Conservation (phyloP, 2,329 filamentous ascomycete genomes). For the Golovinomyces cichoracearum region DNA sequence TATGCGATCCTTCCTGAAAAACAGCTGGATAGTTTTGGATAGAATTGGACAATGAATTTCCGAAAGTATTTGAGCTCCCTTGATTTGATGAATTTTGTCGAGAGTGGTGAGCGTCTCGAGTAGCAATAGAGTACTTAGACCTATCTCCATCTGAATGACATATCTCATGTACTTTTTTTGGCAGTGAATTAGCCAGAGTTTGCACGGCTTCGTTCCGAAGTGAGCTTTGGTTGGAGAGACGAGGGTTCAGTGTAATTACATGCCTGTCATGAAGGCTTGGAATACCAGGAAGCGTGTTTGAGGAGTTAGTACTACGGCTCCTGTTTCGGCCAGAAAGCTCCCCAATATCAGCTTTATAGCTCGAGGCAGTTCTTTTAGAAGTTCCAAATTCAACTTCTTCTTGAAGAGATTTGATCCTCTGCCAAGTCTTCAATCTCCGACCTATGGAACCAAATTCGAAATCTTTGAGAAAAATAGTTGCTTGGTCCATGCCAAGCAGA, state of each 20-base stretch:
- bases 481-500: constrained; percentile 79
- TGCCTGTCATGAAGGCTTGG: constrained; percentile 12
- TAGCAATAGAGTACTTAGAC: constrained; percentile 51
- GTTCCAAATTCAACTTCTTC: constrained; percentile 45
- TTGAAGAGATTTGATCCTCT: constrained; percentile 79
- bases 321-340: constrained; percentile 25
- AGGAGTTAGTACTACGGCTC: constrained; percentile 16
- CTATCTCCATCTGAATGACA: constrained; percentile 20
- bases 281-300: constrained; percentile 11
- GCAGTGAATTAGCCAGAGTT: constrained; percentile 18
- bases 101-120: constrained; percentile 57
- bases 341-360: constrained; percentile 31
- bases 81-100: constrained; percentile 42
- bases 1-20: constrained; percentile 18
- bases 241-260: constrained; percentile 9
- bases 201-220: constrained; percentile 17
- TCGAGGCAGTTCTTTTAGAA: constrained; percentile 27
- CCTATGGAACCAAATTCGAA: constrained; percentile 85
- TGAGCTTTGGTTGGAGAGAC: constrained; percentile 12
- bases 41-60: neutral
- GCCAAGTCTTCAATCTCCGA: constrained; percentile 74
- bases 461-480: constrained; percentile 81
- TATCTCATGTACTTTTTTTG: constrained; percentile 16
- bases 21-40: neutral
- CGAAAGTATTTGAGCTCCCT: neutral